A percentile compares a stretch with the other conserved stretches of the same genome.
Evolutionary conservation across 108 stramenopile species (phyloP).

Genomic region (Nitzschia sp.): DNA sequence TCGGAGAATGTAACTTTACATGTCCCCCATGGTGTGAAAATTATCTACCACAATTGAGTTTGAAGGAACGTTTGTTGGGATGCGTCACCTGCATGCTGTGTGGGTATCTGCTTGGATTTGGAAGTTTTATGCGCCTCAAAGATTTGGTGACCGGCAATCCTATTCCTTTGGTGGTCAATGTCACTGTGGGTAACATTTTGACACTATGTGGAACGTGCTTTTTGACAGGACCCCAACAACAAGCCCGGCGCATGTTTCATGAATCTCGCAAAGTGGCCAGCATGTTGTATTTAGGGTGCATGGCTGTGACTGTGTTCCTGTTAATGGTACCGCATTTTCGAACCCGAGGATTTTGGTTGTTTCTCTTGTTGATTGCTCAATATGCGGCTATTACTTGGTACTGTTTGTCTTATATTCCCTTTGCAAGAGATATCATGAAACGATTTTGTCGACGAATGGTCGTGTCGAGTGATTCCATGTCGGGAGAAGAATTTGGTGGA

Average conservation of each 20-base stretch:
- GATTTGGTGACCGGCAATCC: conserved; percentile 50
- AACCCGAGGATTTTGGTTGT: conserved; percentile 39
- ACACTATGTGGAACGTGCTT: conserved; percentile 59
- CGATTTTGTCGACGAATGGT: conserved; percentile 31
- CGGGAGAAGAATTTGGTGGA: background rate
- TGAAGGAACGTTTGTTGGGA: conserved; percentile 55
- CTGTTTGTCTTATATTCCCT: conserved; percentile 64
- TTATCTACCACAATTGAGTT: conserved; percentile 33
- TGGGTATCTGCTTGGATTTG: conserved; percentile 59
- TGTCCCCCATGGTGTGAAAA: conserved; percentile 27
- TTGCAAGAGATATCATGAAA: conserved; percentile 46
- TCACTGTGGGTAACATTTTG: conserved; percentile 63
- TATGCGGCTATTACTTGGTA: conserved; percentile 63
- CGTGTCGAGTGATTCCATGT: background rate
- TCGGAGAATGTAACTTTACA: background rate
- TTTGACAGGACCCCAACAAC: conserved; percentile 51
- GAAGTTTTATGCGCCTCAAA: conserved; percentile 53
- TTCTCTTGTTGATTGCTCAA: conserved; percentile 50
- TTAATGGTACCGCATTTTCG: conserved; percentile 34
- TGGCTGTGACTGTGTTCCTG: conserved; percentile 45
- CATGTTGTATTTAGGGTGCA: conserved; percentile 39
- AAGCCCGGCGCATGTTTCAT: conserved; percentile 57
- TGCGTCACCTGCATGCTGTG: conserved; percentile 61
- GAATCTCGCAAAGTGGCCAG: conserved; percentile 42
- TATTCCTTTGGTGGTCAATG: conserved; percentile 49